Conservation (phyloP, 495 filamentous ascomycete species). For the Cairneyella variabilis region DNA sequence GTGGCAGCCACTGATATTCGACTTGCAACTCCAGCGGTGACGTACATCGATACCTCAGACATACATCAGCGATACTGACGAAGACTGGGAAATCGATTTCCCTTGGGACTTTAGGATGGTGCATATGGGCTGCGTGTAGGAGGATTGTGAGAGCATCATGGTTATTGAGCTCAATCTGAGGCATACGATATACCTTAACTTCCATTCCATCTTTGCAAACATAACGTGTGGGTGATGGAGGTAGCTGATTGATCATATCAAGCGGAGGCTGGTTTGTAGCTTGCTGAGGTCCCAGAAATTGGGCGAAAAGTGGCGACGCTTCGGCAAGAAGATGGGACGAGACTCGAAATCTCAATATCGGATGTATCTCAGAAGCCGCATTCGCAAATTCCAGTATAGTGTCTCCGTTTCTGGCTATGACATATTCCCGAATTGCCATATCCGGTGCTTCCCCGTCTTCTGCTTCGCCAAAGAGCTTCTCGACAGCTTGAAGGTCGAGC, state of each 20-base stretch:
- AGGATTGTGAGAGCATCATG: slow-evolving; percentile 32
- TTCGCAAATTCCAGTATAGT: slow-evolving; percentile 37
- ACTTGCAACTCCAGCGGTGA: slow-evolving; percentile 35
- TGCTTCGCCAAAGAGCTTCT: slow-evolving; percentile 7
- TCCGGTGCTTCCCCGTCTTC: neutral
- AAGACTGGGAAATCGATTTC: slow-evolving; percentile 34
- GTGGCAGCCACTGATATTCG: slow-evolving; percentile 38
- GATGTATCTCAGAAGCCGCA: slow-evolving; percentile 18
- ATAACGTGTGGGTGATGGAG: slow-evolving; percentile 26
- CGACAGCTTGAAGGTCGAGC: slow-evolving; percentile 16
- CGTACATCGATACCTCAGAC: slow-evolving; percentile 35
- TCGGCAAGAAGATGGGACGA: slow-evolving; percentile 35
- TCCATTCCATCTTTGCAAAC: slow-evolving; percentile 29
- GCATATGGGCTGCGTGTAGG: slow-evolving; percentile 41
- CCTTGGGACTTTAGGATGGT: slow-evolving; percentile 33
- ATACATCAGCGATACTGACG: slow-evolving; percentile 36
- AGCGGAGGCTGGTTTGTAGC: slow-evolving; percentile 1
- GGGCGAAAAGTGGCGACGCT: slow-evolving; percentile 34
- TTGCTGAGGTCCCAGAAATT: slow-evolving; percentile 27
- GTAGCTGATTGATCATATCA: slow-evolving; percentile 28
- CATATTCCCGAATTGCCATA: slow-evolving; percentile 17
- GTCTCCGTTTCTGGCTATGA: slow-evolving; percentile 28
- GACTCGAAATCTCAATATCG: slow-evolving; percentile 35
- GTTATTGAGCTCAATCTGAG: slow-evolving; percentile 34
- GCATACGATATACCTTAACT: slow-evolving; percentile 36